phyloP scores from a whole-genome alignment of 148 eudicot species.

The Rhododendron ovatum region DNA sequence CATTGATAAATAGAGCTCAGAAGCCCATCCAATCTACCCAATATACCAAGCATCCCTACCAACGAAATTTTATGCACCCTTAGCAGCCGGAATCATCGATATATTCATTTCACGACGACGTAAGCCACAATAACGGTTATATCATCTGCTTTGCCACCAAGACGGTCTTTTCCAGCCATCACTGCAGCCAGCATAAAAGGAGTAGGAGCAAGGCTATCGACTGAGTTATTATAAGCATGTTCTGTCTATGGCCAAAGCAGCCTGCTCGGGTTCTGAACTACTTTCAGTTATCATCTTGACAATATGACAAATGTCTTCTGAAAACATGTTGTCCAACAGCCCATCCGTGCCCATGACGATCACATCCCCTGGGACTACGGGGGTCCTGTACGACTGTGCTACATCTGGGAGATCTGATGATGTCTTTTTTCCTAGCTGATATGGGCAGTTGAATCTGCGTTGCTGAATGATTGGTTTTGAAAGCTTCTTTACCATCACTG shows the following conservation, averaged over 20 bases:
- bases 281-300: not conserved
- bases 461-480: conserved; percentile 13
- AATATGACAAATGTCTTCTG: not conserved
- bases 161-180: not conserved
- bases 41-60: not conserved
- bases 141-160: conserved; percentile 13
- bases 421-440: conserved; percentile 8
- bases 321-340: conserved; percentile 12
- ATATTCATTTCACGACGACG: not conserved
- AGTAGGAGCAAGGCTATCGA: not conserved
- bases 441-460: conserved; percentile 15
- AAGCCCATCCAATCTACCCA: not conserved
- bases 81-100: not conserved
- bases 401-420: not conserved
- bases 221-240: conserved; percentile 15
- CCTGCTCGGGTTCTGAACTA: conserved; percentile 1
- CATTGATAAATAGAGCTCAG: not conserved
- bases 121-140: conserved; percentile 12
- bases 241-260: conserved; percentile 12
- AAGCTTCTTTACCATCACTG: conserved; percentile 7
- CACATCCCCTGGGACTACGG: not conserved
- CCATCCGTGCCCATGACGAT: conserved; percentile 9
- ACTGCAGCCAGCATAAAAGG: not conserved
- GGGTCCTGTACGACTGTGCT: not conserved
- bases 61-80: not conserved